Conservation (phyloP, 371 early-diverging fungal species). For the Umbelopsis sp. region DNA sequence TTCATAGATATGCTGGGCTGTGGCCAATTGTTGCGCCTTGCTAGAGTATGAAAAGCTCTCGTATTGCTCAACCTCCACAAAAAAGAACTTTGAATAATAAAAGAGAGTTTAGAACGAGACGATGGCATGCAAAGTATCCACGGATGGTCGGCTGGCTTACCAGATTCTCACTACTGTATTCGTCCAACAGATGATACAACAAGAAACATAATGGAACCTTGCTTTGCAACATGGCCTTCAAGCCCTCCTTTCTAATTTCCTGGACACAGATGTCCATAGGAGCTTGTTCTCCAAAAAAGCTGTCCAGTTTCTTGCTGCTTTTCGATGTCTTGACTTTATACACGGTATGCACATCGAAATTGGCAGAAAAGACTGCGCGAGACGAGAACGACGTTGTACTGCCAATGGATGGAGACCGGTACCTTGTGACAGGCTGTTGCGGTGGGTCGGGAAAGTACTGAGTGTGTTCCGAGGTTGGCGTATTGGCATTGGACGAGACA, state of each 20-base stretch:
- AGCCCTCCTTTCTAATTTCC: slow-evolving; percentile 56
- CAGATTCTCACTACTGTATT: slow-evolving; percentile 62
- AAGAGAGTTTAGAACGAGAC: no score
- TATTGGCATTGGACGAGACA: background rate
- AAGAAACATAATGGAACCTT: slow-evolving; percentile 63
- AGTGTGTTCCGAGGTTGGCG: background rate
- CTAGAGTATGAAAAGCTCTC: slow-evolving; percentile 43
- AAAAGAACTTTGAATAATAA: slow-evolving; percentile 42
- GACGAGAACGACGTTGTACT: slow-evolving; percentile 23
- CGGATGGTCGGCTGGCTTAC: slow-evolving; percentile 28
- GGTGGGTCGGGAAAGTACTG: slow-evolving; percentile 16
- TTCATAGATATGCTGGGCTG: slow-evolving; percentile 55
- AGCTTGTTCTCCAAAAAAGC: slow-evolving; percentile 56
- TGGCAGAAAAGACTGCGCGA: slow-evolving; percentile 17
- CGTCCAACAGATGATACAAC: slow-evolving; percentile 53
- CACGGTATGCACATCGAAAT: slow-evolving; percentile 43
- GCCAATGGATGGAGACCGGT: slow-evolving; percentile 38
- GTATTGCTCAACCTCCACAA: slow-evolving; percentile 61
- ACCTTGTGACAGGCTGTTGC: background rate
- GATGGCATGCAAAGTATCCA: no score
- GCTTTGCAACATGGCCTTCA: slow-evolving; percentile 54
- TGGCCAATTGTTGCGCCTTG: slow-evolving; percentile 42
- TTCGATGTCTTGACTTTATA: slow-evolving; percentile 42
- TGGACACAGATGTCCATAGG: slow-evolving; percentile 52
- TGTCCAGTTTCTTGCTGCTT: slow-evolving; percentile 46